A percentile compares a stretch with the other conserved stretches of the same genome.
Evolutionary conservation across 495 filamentous ascomycete species (phyloP).

Genomic region (Penicillium samsonianum): DNA sequence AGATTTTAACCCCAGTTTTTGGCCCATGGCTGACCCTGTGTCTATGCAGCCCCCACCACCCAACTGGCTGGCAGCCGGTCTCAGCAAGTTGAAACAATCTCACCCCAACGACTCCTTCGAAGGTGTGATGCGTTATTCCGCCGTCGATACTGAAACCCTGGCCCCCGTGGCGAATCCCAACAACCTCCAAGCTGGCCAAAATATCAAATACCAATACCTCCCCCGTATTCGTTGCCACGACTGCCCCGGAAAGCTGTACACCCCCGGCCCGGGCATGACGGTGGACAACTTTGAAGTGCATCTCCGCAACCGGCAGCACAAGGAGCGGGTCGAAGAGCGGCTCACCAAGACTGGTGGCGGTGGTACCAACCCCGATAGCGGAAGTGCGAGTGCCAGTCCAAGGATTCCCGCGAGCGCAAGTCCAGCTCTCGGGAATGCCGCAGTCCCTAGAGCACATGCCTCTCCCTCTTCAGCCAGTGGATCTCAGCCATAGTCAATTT

Average conservation of each 20-base stretch:
- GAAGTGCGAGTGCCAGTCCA: slow-evolving; percentile 27
- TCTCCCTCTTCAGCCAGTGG: slow-evolving; percentile 20
- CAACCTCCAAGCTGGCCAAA: slow-evolving; percentile 47
- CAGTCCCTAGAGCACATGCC: slow-evolving; percentile 3
- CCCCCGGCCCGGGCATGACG: slow-evolving; percentile 76
- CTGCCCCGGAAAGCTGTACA: slow-evolving; percentile 93
- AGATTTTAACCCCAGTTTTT: slow-evolving; percentile 23
- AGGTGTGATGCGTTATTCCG: slow-evolving; percentile 80
- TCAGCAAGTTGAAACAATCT: slow-evolving; percentile 59
- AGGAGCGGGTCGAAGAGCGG: slow-evolving; percentile 68
- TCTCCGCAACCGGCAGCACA: slow-evolving; percentile 76
- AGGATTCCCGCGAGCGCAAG: slow-evolving; percentile 21
- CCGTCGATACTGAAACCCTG: slow-evolving; percentile 68
- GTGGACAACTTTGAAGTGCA: slow-evolving; percentile 91
- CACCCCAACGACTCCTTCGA: slow-evolving; percentile 83
- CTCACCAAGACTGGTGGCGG: slow-evolving; percentile 25
- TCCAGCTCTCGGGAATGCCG: slow-evolving; percentile 18
- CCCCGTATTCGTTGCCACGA: slow-evolving; percentile 88
- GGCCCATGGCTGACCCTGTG: slow-evolving; percentile 27
- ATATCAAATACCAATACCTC: slow-evolving; percentile 70
- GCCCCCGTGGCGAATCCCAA: slow-evolving; percentile 51
- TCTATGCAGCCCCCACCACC: slow-evolving; percentile 70
- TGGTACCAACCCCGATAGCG: slow-evolving; percentile 11
- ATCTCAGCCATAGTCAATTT: slow-evolving; percentile 21
- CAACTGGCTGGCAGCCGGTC: slow-evolving; percentile 70